Evolutionary conservation across 2,329 filamentous ascomycete genomes (phyloP).

Genomic region (Bipolaris gigantea): DNA sequence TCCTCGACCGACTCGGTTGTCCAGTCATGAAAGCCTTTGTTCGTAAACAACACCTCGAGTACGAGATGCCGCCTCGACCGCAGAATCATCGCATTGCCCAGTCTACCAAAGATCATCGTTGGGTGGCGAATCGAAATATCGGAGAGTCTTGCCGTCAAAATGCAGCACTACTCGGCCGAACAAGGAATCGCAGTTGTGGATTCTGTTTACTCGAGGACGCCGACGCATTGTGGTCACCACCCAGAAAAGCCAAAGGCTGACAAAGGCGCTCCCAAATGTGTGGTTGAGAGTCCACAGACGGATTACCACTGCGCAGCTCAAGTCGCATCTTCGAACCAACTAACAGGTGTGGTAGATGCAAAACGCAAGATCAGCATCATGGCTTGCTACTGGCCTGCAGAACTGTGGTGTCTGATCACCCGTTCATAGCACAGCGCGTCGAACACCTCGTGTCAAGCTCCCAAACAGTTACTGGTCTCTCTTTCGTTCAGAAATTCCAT

Average conservation of each 20-base stretch:
- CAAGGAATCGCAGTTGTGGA: not conserved
- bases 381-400: not conserved
- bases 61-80: not conserved
- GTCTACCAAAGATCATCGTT: not conserved
- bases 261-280: not conserved
- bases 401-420: not conserved
- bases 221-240: not conserved
- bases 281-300: not conserved
- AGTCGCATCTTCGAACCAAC: not conserved
- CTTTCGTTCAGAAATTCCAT: not conserved
- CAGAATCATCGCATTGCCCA: not conserved
- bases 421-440: not conserved
- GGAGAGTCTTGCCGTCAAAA: not conserved
- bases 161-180: too few relatives aligned
- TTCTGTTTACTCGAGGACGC: not conserved
- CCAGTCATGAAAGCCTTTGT: not conserved
- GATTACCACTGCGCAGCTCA: not conserved
- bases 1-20: not conserved
- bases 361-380: not conserved
- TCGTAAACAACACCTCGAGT: not conserved
- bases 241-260: not conserved
- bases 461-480: not conserved
- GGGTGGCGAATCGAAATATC: not conserved
- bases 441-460: not conserved
- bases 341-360: not conserved